Evolutionary conservation across 1,284 basidiomycete species (phyloP).

Genomic region (Pterula multifida): DNA sequence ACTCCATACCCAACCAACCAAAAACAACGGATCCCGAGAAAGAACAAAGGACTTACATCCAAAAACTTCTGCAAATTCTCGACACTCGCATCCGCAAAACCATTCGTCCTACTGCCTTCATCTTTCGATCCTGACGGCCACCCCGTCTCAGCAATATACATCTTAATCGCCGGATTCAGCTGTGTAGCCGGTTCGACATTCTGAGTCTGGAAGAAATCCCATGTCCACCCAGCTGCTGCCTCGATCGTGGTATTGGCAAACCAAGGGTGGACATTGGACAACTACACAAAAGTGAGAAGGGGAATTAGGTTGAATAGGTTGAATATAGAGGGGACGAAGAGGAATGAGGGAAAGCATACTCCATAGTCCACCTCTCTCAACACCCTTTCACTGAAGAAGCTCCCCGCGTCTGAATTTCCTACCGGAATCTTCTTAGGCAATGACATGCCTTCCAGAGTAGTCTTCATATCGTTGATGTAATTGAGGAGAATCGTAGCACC

Average conservation of each 20-base stretch:
- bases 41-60: conserved; percentile 2
- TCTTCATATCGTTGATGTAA: conserved; percentile 56
- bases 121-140: conserved; percentile 50
- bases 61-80: neutral
- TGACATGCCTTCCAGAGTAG: conserved; percentile 39
- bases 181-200: conserved; percentile 15
- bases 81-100: conserved; percentile 33
- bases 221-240: conserved; percentile 19
- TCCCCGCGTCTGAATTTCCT: conserved; percentile 87
- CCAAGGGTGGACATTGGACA: conserved; percentile 17
- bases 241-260: conserved; percentile 13
- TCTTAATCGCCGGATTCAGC: conserved; percentile 19
- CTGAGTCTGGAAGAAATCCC: conserved; percentile 18
- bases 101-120: conserved; percentile 39
- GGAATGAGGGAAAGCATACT: conserved; percentile 22
- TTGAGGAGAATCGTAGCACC: conserved; percentile 45
- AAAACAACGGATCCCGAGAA: conserved; percentile 30
- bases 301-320: too few species aligned
- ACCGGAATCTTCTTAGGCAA: conserved; percentile 53
- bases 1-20: conserved; percentile 18
- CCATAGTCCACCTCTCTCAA: conserved; percentile 67
- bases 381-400: conserved; percentile 68
- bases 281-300: conserved; percentile 13
- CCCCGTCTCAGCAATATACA: conserved; percentile 38
- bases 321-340: too few species aligned